These are phyloP conservation scores for Tricholoma sp. DNA, from an alignment of 768 basidiomycete species.

Conservation along the genomic window DNA sequence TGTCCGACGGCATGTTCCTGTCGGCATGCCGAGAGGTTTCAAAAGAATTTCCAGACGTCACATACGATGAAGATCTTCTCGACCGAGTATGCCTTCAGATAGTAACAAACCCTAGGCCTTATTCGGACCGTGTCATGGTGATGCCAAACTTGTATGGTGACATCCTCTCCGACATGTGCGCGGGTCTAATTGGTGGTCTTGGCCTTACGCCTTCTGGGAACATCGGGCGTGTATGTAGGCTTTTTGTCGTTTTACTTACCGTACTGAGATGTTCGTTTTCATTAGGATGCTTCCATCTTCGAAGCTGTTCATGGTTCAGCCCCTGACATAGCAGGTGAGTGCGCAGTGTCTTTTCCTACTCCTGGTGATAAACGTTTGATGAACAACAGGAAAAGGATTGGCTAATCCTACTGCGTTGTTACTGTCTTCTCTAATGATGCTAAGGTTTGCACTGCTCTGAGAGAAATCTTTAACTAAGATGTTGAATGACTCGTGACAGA, in stretches of 20 bases:
- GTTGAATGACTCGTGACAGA: constrained; percentile 31
- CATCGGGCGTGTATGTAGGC: constrained; percentile 75
- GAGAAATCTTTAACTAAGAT: not conserved
- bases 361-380: constrained; percentile 6
- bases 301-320: constrained; percentile 99
- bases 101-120: constrained; percentile 90
- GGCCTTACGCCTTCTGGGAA: constrained; percentile 97
- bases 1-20: constrained; percentile 99
- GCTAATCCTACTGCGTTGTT: constrained; percentile 99
- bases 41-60: constrained; percentile 89
- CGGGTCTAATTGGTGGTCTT: constrained; percentile 95
- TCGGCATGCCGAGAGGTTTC: constrained; percentile 95
- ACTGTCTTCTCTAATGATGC: constrained; percentile 95
- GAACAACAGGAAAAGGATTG: constrained; percentile 67
- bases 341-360: not conserved
- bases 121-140: constrained; percentile 97
- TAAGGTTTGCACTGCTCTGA: constrained; percentile 53
- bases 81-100: constrained; percentile 95
- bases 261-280: not conserved
- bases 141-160: constrained; percentile 99
- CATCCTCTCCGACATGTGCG: constrained; percentile 97
- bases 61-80: constrained; percentile 94
- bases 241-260: not conserved
- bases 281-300: constrained; percentile 94
- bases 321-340: constrained; percentile 92